Evolutionary conservation across 169 alveolate genomes (phyloP), one percentile per base, ranked within the genome.

Genomic region (Plasmodium gallinaceum): DNA sequence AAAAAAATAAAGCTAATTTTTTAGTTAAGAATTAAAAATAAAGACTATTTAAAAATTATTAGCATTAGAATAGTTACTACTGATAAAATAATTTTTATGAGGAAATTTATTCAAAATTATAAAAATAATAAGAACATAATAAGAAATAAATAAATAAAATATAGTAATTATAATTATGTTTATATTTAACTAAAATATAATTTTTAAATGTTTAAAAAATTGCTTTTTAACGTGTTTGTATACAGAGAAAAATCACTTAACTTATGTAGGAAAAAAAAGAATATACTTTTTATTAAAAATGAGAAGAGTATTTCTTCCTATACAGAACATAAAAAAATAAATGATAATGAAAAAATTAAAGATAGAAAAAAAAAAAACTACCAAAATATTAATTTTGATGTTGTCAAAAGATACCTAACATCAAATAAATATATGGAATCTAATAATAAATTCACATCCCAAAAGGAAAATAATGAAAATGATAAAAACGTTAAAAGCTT

Each of bases 151-250:
- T 18, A 24, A 69, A 69, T 42, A 54, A 12, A 14, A 32, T 16
- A 58, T 16, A 58, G 5, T 12, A 58, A 48, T 12, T 12, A n/a
- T 48, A 12, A 12, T 48, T 48, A 12, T 48, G 14, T 5, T 48
- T 48, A 2, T 48, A 2, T 48, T 48, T 48, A 4, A 32, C 39
- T 32, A 32, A 32, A n/a, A n/a, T n/a, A 32, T 32, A 32, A 24
- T 65, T 48, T 74, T 60, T 74, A 74, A 74, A 74, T 74, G 88
- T 74, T 74, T 32, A 16, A 60, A 16, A 60, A 74, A 39, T 74
- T 74, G 54, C 7, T 57, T 37, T 37, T 22, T 32, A 18, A 60
- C 48, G 58, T 62, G 26, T 7, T 74, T 24, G 62, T 58, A 58
- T 51, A 74, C 64, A 66, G 22, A 60, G 74, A 57, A 51, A 74